A percentile compares a stretch with the other conserved stretches of the same genome.
Evolutionary conservation across 164 flowering plant genomes (phyloP).

Genomic region (Platanus orientalis): DNA sequence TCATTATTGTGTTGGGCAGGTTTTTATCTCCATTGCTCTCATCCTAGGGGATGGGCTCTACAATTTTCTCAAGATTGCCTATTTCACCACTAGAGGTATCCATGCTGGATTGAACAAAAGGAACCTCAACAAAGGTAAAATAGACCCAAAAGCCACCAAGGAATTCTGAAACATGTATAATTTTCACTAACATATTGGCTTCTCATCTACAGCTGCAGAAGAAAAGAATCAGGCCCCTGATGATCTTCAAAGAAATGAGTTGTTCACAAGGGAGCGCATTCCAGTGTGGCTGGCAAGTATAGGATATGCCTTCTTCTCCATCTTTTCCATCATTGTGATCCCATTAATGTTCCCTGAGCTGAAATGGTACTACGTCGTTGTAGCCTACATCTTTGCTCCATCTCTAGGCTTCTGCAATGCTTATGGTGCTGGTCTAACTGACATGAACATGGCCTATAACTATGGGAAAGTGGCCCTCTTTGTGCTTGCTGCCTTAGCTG

Average conservation of each 20-base stretch:
- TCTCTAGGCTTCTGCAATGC: conserved; percentile 89
- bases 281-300: conserved; percentile 61
- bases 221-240: conserved; percentile 25
- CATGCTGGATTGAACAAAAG: conserved; percentile 24
- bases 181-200: too few relatives aligned
- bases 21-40: conserved; percentile 72
- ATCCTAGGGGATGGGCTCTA: conserved; percentile 91
- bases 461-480: too few relatives aligned
- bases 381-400: too few relatives aligned
- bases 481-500: too few relatives aligned
- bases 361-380: conserved; percentile 78
- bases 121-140: conserved; percentile 35
- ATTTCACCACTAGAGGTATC: conserved; percentile 33
- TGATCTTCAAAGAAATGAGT: conserved; percentile 47
- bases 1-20: conserved; percentile 35
- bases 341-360: conserved; percentile 79
- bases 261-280: conserved; percentile 62
- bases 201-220: conserved; percentile 33
- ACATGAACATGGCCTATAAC: too few relatives aligned
- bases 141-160: too few relatives aligned
- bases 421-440: too few relatives aligned
- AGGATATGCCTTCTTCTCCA: conserved; percentile 53
- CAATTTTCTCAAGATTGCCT: conserved; percentile 59
- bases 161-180: too few relatives aligned
- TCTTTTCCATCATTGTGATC: conserved; percentile 58